These are phyloP conservation scores for Fraxinus sp. DNA, from an alignment of 305 asterid genomes.

Conservation along the genomic window DNA sequence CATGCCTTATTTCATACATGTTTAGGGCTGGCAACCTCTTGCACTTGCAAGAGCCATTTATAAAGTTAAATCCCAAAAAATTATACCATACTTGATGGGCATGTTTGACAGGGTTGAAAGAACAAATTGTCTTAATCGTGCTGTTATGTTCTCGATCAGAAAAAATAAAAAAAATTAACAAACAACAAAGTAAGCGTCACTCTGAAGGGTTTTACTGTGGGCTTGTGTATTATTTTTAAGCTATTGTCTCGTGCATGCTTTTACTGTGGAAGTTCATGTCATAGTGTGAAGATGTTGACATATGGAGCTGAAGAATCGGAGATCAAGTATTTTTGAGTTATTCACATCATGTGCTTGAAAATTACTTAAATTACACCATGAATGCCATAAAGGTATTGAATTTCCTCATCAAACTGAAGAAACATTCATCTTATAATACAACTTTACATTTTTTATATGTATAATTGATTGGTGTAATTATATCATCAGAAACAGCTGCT, in stretches of 20 bases:
- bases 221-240: neutral
- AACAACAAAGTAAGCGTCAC: neutral
- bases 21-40: neutral
- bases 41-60: neutral
- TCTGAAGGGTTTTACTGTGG: neutral
- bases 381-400: neutral
- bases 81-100: neutral
- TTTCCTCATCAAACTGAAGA: neutral
- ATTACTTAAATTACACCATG: neutral
- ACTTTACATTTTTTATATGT: neutral
- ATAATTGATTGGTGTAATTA: neutral
- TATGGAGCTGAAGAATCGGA: neutral
- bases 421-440: neutral
- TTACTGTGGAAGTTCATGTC: slow-evolving; percentile 3
- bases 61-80: neutral
- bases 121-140: neutral
- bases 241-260: neutral
- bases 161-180: too few species aligned
- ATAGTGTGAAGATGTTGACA: neutral
- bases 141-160: neutral
- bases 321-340: neutral
- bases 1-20: neutral
- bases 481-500: neutral
- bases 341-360: neutral
- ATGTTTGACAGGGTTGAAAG: neutral